Evolutionary conservation across 148 eudicot genomes (phyloP).

Genomic region (Pouteria glomerata): DNA sequence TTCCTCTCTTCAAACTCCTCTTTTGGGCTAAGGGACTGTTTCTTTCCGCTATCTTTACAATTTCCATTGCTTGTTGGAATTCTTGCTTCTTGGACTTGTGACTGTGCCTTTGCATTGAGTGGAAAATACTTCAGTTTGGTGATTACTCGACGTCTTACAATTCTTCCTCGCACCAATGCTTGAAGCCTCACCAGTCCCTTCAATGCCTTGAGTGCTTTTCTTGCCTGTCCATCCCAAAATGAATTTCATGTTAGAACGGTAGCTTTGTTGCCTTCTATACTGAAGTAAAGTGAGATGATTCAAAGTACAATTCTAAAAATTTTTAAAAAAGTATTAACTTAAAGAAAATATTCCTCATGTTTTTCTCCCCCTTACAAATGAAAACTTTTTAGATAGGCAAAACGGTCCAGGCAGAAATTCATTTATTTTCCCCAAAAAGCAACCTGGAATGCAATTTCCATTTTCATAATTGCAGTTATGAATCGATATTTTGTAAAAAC

Average conservation of each 20-base stretch:
- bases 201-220: constrained; percentile 59
- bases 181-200: constrained; percentile 61
- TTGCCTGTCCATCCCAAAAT: constrained; percentile 35
- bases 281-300: no score
- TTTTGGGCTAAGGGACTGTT: constrained; percentile 27
- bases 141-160: constrained; percentile 38
- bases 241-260: neutral
- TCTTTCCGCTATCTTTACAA: constrained; percentile 13
- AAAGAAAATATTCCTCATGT: no score
- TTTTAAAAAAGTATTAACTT: no score
- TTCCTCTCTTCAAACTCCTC: constrained; percentile 23
- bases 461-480: no score
- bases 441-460: no score
- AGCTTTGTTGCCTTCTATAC: neutral
- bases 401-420: no score
- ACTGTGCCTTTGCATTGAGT: neutral
- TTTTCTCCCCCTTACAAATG: no score
- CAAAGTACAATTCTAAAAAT: no score
- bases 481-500: neutral
- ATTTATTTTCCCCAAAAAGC: no score
- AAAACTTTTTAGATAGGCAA: no score
- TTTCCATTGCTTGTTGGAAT: constrained; percentile 9
- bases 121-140: constrained; percentile 26
- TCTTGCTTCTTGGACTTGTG: constrained; percentile 14
- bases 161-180: constrained; percentile 56